A percentile compares a stretch with the other conserved stretches of the same genome.
Conservation (phyloP, 2,329 filamentous ascomycete species). For the Basipetospora sp. region DNA sequence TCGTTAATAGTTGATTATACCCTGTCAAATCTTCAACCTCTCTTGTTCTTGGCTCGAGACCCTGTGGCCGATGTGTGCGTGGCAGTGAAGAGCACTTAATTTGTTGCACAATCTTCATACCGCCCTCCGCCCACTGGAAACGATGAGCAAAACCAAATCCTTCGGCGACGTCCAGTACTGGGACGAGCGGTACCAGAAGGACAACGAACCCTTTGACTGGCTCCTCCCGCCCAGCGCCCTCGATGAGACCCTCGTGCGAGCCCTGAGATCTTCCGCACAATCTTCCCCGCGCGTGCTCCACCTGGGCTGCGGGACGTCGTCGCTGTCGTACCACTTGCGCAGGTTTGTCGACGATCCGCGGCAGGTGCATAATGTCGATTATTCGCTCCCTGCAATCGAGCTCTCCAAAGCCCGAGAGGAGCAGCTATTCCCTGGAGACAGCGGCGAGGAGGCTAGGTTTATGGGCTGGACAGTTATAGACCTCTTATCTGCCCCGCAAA, state of each 20-base stretch:
- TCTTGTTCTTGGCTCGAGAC: too few species aligned
- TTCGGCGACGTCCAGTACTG: slow-evolving; percentile 3
- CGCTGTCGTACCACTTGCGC: slow-evolving; percentile 1
- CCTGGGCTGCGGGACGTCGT: slow-evolving; percentile 3
- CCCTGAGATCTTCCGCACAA: neutral
- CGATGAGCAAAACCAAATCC: too few species aligned
- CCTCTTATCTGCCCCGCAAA: neutral
- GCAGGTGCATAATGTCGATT: slow-evolving; percentile 4
- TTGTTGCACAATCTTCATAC: too few species aligned
- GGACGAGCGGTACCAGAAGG: slow-evolving; percentile 2
- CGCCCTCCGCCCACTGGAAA: too few species aligned
- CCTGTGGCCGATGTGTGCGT: too few species aligned
- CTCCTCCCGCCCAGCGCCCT: slow-evolving; percentile 1
- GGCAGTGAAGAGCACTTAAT: too few species aligned
- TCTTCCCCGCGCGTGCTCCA: neutral
- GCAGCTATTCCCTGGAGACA: neutral
- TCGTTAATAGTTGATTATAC: too few species aligned
- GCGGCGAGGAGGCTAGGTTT: neutral
- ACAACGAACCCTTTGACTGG: slow-evolving; percentile 3
- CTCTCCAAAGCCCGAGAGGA: neutral
- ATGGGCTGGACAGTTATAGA: slow-evolving; percentile 3
- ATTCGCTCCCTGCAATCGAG: slow-evolving; percentile 1
- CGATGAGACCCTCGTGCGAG: neutral
- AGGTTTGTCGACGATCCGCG: neutral
- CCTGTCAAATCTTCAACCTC: too few species aligned